These are phyloP conservation scores for Aspergillus sp. DNA, from an alignment of 2,329 filamentous ascomycete species.

Conservation along the genomic window DNA sequence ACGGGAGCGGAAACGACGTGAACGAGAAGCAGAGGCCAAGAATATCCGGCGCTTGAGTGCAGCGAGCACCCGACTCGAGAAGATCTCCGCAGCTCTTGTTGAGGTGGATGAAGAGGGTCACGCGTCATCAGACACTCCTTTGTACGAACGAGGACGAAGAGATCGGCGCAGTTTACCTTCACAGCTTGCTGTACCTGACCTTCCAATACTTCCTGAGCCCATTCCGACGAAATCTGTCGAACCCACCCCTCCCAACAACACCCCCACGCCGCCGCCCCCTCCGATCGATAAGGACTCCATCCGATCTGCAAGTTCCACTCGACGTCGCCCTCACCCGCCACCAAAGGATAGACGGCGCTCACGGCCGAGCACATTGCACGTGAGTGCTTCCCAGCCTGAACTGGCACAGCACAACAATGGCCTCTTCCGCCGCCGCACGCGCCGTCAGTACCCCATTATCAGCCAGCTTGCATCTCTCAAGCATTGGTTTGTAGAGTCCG, in stretches of 20 bases:
- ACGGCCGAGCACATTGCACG: conserved; percentile 80
- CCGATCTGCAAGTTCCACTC: conserved; percentile 73
- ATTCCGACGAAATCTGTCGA: conserved; percentile 23
- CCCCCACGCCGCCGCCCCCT: conserved; percentile 55
- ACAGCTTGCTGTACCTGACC: conserved; percentile 67
- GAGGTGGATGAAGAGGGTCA: conserved; percentile 77
- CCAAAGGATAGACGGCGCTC: conserved; percentile 82
- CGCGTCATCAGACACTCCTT: conserved; percentile 47
- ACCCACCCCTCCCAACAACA: conserved; percentile 35
- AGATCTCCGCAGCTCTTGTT: conserved; percentile 71
- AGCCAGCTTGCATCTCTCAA: conserved; percentile 67
- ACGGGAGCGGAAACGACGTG: conserved; percentile 77
- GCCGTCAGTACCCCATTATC: conserved; percentile 62
- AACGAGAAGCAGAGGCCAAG: conserved; percentile 78
- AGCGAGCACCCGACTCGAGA: conserved; percentile 81
- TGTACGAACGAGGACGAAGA: conserved; percentile 72
- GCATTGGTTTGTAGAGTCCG: conserved; percentile 70
- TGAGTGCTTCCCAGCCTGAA: conserved; percentile 70
- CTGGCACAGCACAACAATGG: conserved; percentile 54
- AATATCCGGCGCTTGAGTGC: conserved; percentile 80
- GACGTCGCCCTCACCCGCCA: conserved; percentile 74
- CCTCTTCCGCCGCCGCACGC: conserved; percentile 55
- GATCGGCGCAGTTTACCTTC: conserved; percentile 68
- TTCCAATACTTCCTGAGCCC: conserved; percentile 72
- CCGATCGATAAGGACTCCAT: conserved; percentile 73